phyloP scores from a whole-genome alignment of 2,329 filamentous ascomycete genomes.

The Orbilia javanica region DNA sequence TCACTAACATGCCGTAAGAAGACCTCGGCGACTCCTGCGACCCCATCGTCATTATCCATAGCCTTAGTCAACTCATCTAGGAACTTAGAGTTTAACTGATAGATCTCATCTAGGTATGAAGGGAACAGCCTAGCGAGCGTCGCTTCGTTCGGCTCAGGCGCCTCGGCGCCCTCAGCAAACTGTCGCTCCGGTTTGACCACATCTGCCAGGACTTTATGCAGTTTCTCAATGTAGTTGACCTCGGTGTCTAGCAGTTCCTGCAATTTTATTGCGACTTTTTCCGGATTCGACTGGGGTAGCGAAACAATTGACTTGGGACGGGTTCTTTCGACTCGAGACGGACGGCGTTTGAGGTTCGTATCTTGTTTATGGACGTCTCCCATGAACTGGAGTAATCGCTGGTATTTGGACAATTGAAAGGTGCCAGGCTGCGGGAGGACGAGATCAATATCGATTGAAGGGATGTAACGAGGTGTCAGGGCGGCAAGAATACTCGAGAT shows the following conservation, averaged over 20 bases:
- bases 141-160: conserved; percentile 72
- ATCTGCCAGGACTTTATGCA: conserved; percentile 83
- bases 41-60: conserved; percentile 73
- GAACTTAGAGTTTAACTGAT: conserved; percentile 84
- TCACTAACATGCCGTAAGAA: conserved; percentile 59
- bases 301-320: conserved; percentile 52
- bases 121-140: conserved; percentile 85
- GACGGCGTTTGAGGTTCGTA: conserved; percentile 69
- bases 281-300: conserved; percentile 66
- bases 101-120: conserved; percentile 80
- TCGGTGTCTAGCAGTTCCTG: conserved; percentile 78
- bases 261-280: conserved; percentile 73
- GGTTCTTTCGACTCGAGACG: conserved; percentile 54
- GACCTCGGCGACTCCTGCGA: conserved; percentile 60
- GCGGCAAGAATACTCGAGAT: conserved; percentile 80
- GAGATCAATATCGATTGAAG: conserved; percentile 88
- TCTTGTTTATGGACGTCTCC: conserved; percentile 55
- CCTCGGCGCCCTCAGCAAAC: conserved; percentile 45
- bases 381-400: conserved; percentile 72
- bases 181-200: conserved; percentile 72
- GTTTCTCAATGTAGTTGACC: conserved; percentile 89
- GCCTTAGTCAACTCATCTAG: conserved; percentile 79
- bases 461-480: conserved; percentile 83
- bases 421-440: conserved; percentile 78
- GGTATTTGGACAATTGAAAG: conserved; percentile 41